Evolutionary conservation across 2,329 filamentous ascomycete species (phyloP), one percentile per base, ranked within the genome.

Genomic region (Penicillium italicum): DNA sequence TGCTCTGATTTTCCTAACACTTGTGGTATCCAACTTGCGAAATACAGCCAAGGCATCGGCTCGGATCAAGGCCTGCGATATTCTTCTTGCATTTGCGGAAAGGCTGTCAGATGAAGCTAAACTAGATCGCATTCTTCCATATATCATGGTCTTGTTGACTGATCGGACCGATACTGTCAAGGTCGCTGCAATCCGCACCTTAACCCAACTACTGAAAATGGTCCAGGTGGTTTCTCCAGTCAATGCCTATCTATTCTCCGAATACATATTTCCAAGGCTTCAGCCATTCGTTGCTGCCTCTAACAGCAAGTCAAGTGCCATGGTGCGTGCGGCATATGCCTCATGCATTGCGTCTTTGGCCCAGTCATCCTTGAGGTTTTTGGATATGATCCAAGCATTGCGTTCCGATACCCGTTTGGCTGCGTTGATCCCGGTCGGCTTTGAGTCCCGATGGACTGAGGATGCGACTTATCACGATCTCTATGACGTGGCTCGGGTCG

Each of bases 41-140:
- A 96, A 92, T 57, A 96, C 93, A 14, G 90, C 91, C 5, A 87
- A 93, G 64, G 85, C 92, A 3, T 88, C 90, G n/a, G 90, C 93
- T 26, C 88, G 91, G 63, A 81, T 97, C 40, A 86, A 91, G 64
- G 94, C 91, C 1, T 96, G 94, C 68, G 94, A 99, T 71, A 81
- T 99, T 38, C 80, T 99, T 45, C 77, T 99, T 47, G 93, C 93
- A 2, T 97, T 99, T 71, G 86, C 92, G 0, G 92, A 97, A 74
- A 83, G 89, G 56, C 75, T 97, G 24, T 96, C 93, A 0, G 95
- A 99, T 70, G 94, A 99, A 74, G 92, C 92, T 3, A 97, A 97
- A 72, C 79, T 99, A 46, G 95, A 99, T 72, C 85, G 94, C 47
- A 89, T 97, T 24, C 77, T 99, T 47, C 94, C 94, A 1, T 97